Evolutionary conservation across 148 eudicot genomes (phyloP), one percentile per base, ranked within the genome.

Genomic region (Polygonum aviculare): DNA sequence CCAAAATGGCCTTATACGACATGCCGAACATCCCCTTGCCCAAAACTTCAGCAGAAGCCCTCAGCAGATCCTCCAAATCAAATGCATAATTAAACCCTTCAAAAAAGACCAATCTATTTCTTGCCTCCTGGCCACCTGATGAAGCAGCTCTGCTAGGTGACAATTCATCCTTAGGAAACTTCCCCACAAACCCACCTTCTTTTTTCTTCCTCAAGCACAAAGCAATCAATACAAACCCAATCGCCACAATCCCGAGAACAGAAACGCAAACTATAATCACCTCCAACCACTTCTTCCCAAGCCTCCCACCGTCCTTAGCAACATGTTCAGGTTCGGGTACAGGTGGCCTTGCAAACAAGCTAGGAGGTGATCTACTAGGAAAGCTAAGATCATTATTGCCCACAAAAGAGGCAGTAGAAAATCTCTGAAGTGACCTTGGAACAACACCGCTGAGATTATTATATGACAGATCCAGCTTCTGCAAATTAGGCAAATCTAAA

Each of bases 391-490:
- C 19, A 48, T 74, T 86, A 47, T 78, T 86, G 8, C 85, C 88
- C 12, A 77, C 18, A 71, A 86, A 86, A 16, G 84, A 54, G 0
- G 83, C 74, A 76, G 80, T 74, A 3, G 88, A 85, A 74, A 86
- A 86, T 78, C 82, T 78, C 31, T 9, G 48, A 5, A 86, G 85
- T 18, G 84, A 86, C 26, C 12, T 71, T 36, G 88, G 86, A 44
- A 83, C 55, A 12, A 1, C 19, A 26, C 88, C 88, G 48, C 77
- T 81, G 40, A 86, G 80, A 78, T 81, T 79, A 72, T 86, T 86
- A 76, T 81, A 76, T 18, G 86, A 81, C 39, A 86, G 74, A 76
- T 86, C 83, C 45, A 86, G 72, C 63, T 79, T 19, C 35, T 81
- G 79, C 54, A 86, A 67, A 51, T 75, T 80, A 36, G 84, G 80